Conservation (phyloP, 1,139 yeast species). For the Hyphopichia khmerensis region DNA sequence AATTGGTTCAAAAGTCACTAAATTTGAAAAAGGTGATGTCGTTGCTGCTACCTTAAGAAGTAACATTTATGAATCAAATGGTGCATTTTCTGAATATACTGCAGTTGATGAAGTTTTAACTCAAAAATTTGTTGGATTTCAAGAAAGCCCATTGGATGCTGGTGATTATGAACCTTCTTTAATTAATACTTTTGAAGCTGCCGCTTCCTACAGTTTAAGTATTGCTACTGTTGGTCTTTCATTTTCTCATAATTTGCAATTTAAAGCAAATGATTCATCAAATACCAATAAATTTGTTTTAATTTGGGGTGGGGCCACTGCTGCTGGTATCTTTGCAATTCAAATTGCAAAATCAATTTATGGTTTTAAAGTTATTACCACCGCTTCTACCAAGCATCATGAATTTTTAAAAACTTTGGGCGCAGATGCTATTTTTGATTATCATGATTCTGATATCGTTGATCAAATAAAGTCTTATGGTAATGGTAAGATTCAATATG, state of each 20-base stretch:
- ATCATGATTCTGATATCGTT: conserved; percentile 53
- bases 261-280: conserved; percentile 7
- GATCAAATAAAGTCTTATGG: conserved; percentile 47
- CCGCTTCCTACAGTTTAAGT: conserved; percentile 57
- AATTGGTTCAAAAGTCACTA: conserved; percentile 57
- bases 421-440: conserved; percentile 62
- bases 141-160: conserved; percentile 10
- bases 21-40: conserved; percentile 50
- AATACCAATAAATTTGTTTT: conserved; percentile 25
- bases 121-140: conserved; percentile 22
- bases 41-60: conserved; percentile 27
- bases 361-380: conserved; percentile 54
- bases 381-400: conserved; percentile 50
- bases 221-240: conserved; percentile 45
- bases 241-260: conserved; percentile 21
- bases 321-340: conserved; percentile 55
- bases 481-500: conserved; percentile 46
- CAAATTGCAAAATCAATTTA: conserved; percentile 52
- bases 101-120: conserved; percentile 36
- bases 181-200: conserved; percentile 56
- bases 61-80: conserved; percentile 33
- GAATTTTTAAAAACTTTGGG: conserved; percentile 48
- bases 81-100: conserved; percentile 62
- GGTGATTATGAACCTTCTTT: conserved; percentile 28
- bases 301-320: conserved; percentile 65